These are phyloP conservation scores for Penicillium sp. DNA, from an alignment of 2,329 filamentous ascomycete genomes.

Conservation along the genomic window DNA sequence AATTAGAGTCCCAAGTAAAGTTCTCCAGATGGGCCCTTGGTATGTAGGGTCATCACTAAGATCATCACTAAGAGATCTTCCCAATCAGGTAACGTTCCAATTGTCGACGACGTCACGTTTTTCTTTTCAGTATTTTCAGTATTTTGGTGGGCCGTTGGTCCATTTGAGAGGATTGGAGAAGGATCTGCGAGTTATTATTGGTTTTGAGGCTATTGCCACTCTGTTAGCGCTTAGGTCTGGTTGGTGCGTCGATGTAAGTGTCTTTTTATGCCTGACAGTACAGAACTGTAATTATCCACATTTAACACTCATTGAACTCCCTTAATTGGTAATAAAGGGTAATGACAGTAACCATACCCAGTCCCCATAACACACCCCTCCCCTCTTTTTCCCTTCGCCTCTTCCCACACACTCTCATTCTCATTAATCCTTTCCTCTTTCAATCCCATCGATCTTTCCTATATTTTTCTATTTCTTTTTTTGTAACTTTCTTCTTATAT, in stretches of 20 bases:
- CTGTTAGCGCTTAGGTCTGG: constrained; percentile 2
- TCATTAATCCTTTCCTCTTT: constrained; percentile 16
- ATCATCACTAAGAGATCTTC: constrained; percentile 1
- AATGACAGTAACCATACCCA: constrained; percentile 6
- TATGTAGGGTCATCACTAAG: constrained; percentile 2
- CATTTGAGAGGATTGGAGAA: neutral
- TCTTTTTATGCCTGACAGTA: neutral
- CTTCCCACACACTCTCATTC: constrained; percentile 20
- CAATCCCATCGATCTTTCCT: constrained; percentile 21
- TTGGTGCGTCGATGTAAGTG: constrained; percentile 16
- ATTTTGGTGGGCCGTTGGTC: constrained; percentile 10
- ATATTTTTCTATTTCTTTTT: constrained; percentile 21
- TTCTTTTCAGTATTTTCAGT: neutral
- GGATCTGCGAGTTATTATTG: neutral
- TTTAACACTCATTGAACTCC: neutral
- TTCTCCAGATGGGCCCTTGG: neutral
- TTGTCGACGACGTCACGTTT: constrained; percentile 25
- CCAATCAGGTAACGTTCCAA: constrained; percentile 5
- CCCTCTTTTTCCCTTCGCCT: constrained; percentile 28
- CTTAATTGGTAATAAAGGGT: neutral
- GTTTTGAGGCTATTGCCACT: constrained; percentile 11
- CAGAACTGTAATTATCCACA: neutral
- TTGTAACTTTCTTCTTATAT: constrained; percentile 24
- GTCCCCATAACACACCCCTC: constrained; percentile 30
- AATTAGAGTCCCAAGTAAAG: neutral